These are phyloP conservation scores for Sinapis alba DNA, from an alignment of 441 rosid species.

Conservation along the genomic window DNA sequence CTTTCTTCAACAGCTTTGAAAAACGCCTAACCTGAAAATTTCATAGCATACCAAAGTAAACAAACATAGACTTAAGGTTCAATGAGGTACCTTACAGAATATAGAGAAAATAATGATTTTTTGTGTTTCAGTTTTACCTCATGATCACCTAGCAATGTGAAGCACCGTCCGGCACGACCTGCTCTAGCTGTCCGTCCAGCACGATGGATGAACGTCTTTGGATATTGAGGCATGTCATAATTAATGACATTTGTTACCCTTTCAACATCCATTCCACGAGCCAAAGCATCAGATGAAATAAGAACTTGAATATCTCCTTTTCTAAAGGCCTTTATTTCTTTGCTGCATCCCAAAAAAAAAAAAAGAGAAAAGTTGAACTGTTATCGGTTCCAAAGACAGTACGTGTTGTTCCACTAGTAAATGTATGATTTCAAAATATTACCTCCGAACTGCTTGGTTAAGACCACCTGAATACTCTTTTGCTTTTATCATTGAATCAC, in stretches of 20 bases:
- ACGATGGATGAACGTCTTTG: conserved; percentile 90
- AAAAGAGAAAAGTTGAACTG: background rate
- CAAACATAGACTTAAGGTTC: background rate
- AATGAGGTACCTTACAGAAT: background rate
- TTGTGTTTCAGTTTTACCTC: conserved; percentile 55
- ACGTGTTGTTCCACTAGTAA: conserved; percentile 2
- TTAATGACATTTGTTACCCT: conserved; percentile 89
- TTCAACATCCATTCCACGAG: conserved; percentile 97
- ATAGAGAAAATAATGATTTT: background rate
- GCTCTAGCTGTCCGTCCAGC: conserved; percentile 99
- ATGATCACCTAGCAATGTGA: conserved; percentile 71
- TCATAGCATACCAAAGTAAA: conserved; percentile 3
- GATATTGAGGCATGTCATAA: conserved; percentile 80
- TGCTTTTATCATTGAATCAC: conserved; percentile 70
- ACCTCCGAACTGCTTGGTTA: conserved; percentile 86
- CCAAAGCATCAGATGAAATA: conserved; percentile 94
- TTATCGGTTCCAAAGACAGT: background rate
- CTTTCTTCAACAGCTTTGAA: conserved; percentile 71
- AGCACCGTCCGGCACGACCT: conserved; percentile 83
- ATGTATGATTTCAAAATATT: background rate
- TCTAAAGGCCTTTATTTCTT: conserved; percentile 78
- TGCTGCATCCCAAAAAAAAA: conserved; percentile 54
- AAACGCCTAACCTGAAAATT: conserved; percentile 74
- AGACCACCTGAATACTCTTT: conserved; percentile 92
- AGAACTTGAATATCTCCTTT: conserved; percentile 86